Conservation (phyloP, 2,329 filamentous ascomycete genomes). For the Claviceps sp. region DNA sequence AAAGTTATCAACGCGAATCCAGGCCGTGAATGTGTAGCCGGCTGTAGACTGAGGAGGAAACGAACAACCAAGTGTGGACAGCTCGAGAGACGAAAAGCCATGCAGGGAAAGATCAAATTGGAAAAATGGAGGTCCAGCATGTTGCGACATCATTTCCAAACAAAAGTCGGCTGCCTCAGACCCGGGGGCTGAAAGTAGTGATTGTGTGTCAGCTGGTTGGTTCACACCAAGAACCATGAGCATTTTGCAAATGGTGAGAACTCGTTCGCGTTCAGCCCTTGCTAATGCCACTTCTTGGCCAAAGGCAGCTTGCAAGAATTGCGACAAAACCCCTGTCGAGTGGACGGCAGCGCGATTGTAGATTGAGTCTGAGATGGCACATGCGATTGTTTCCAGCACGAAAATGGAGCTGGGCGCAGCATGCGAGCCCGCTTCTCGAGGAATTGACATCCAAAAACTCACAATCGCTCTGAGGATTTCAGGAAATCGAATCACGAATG, state of each 20-base stretch:
- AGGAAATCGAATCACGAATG: conserved; percentile 42
- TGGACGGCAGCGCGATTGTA: conserved; percentile 62
- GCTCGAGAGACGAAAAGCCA: conserved; percentile 81
- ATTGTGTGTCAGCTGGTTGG: conserved; percentile 69
- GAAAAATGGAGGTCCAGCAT: conserved; percentile 70
- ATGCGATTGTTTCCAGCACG: conserved; percentile 49
- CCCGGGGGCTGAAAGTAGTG: conserved; percentile 45
- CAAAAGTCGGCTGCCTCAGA: conserved; percentile 51
- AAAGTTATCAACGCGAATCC: conserved; percentile 80
- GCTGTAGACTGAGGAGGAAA: conserved; percentile 69
- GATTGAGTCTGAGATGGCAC: conserved; percentile 45
- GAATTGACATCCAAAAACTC: conserved; percentile 50
- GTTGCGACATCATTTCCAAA: conserved; percentile 58
- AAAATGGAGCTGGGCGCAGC: conserved; percentile 45
- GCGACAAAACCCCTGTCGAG: conserved; percentile 54
- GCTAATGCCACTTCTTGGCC: conserved; percentile 35
- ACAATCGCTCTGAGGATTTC: conserved; percentile 50
- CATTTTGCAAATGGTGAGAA: conserved; percentile 53
- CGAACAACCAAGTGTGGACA: conserved; percentile 67
- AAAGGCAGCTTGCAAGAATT: conserved; percentile 51
- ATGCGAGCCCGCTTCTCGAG: conserved; percentile 28
- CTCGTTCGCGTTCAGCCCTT: conserved; percentile 40
- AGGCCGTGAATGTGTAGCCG: conserved; percentile 86
- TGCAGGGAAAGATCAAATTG: conserved; percentile 86
- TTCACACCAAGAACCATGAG: conserved; percentile 66